Evolutionary conservation across 352 stramenopile genomes (phyloP).

Genomic region (Pythium guiyangense): DNA sequence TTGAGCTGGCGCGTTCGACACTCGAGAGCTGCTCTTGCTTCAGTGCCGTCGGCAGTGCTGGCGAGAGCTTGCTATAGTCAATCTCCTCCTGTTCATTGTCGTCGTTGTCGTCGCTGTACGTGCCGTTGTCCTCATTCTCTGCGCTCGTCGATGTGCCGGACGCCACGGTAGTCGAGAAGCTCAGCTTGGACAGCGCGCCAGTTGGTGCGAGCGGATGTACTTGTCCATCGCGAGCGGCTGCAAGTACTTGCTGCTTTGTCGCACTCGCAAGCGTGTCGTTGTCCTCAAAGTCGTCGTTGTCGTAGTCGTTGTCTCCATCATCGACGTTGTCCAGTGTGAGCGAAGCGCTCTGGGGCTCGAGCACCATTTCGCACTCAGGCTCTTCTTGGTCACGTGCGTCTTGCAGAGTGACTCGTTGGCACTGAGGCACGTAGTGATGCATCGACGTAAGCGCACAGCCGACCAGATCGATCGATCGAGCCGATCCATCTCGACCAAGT

Average conservation of each 20-base stretch:
- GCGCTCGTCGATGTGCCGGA: background rate
- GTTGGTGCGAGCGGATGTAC: background rate
- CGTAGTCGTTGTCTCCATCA: background rate
- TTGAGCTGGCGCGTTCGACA: background rate
- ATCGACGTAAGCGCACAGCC: too few relatives aligned
- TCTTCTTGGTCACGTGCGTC: too few relatives aligned
- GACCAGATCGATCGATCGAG: too few relatives aligned
- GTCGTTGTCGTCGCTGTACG: background rate
- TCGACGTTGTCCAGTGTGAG: background rate
- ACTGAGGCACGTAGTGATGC: too few relatives aligned
- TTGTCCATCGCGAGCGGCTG: background rate
- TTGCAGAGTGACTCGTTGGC: too few relatives aligned
- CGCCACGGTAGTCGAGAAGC: background rate
- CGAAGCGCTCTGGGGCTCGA: background rate
- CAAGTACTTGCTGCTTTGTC: background rate
- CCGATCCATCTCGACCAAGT: too few relatives aligned
- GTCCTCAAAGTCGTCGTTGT: conserved; percentile 8
- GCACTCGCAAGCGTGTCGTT: background rate
- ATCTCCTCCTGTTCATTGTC: background rate
- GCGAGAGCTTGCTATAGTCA: background rate
- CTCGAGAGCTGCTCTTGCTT: background rate
- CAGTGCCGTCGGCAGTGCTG: background rate
- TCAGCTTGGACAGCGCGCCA: background rate
- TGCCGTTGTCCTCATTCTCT: background rate
- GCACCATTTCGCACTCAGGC: too few relatives aligned